These are phyloP conservation scores for Cryphonectria carpinicola DNA, from an alignment of 2,329 filamentous ascomycete species.

Conservation along the genomic window DNA sequence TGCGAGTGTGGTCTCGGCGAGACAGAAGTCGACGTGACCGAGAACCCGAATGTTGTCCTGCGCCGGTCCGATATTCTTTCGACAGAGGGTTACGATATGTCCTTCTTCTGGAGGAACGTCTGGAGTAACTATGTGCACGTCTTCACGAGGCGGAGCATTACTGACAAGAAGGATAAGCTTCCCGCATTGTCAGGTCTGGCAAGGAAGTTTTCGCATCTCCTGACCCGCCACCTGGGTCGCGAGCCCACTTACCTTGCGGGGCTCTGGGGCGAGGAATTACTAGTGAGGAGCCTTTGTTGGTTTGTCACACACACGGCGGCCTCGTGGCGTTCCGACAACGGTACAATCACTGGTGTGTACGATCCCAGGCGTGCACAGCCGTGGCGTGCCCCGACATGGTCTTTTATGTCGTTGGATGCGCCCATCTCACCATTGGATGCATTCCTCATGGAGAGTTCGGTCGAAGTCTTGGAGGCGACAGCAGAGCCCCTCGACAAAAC, in stretches of 20 bases:
- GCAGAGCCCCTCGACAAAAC: slow-evolving; percentile 1
- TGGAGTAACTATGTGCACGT: slow-evolving; percentile 11
- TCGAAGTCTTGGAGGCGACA: slow-evolving; percentile 2
- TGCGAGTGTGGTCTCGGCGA: slow-evolving; percentile 13
- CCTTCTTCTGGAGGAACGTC: slow-evolving; percentile 12
- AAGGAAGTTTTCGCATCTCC: slow-evolving; percentile 16
- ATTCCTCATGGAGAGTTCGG: background rate
- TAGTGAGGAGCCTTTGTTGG: slow-evolving; percentile 12
- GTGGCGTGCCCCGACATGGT: slow-evolving; percentile 19
- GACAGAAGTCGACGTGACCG: background rate
- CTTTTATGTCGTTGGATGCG: slow-evolving; percentile 8
- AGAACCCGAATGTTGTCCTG: slow-evolving; percentile 13
- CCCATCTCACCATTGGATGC: slow-evolving; percentile 10
- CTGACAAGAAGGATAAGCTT: slow-evolving; percentile 22
- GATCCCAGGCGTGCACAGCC: slow-evolving; percentile 9
- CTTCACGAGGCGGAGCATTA: slow-evolving; percentile 13
- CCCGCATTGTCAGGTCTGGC: slow-evolving; percentile 24
- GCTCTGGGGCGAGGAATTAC: slow-evolving; percentile 12
- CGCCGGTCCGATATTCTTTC: slow-evolving; percentile 13
- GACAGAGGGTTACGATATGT: background rate
- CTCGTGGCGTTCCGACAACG: slow-evolving; percentile 1
- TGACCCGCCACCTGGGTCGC: background rate
- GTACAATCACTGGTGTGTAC: slow-evolving; percentile 4
- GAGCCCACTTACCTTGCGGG: slow-evolving; percentile 14
- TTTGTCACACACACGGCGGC: background rate